Base-by-base conservation (phyloP, 2,329 filamentous ascomycete genomes). In the Venturia oleaginea region DNA sequence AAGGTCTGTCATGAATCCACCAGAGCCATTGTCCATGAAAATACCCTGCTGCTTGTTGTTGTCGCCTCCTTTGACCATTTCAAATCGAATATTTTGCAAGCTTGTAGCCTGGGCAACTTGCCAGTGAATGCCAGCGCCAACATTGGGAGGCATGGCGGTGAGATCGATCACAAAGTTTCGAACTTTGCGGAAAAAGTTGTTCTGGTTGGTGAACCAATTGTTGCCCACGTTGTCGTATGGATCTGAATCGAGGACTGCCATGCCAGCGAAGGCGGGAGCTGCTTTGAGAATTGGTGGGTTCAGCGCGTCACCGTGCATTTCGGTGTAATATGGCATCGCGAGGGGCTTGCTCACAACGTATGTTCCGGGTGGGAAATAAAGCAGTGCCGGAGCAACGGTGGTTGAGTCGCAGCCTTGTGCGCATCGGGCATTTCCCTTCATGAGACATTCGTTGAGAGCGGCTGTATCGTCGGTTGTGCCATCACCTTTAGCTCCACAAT, bases 311-410 rank as follows among this genome's bases (percentile, higher is more conserved):
- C 93, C 93, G 42, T 97, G 81, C 67, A 97, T 85, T 75, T 97
- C 92, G 11, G 92, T 96, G 80, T 96, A 96, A 81, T 97, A 97
- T 76, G 88, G 88, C 74, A 92, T 88, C 62, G 92, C 77, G 68
- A 97, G 85, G 27, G 93, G 90, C 71, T 81, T 83, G 73, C 86
- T 91, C 70, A 97, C 87, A 22, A 89, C 72, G 72, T 97, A 97
- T 65, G 86, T 95, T 68, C 93, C 92, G 13, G 90, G 81, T 46
- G 92, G 92, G 80, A 97, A 96, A 80, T 96, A 97, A 63, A 97
- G 86, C 17, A 97, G 79, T 32, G 91, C 93, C 0, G 93, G 93
- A 1, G 86, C 85, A n/a, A 84, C 84, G 3, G 93, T 97, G 38
- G 84, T 85, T 1, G 91, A 96, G 73, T 94, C 89, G 73, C 93